A percentile compares a stretch with the other conserved stretches of the same genome.
Conservation (phyloP, 805 yeast species). For the Yamadazyma kitorensis region DNA sequence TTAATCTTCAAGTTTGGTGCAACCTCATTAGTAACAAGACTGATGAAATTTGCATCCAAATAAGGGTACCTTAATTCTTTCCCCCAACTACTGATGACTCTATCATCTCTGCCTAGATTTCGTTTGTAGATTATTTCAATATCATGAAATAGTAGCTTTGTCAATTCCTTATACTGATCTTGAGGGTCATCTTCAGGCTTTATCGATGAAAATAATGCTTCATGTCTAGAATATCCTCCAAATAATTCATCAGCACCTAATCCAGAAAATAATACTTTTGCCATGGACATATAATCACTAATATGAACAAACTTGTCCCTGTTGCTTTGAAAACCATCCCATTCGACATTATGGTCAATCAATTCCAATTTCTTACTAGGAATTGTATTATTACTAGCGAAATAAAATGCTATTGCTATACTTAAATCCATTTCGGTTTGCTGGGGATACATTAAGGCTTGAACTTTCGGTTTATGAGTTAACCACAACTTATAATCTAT, state of each 20-base stretch:
- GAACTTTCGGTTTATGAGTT: constrained; percentile 48
- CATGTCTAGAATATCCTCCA: constrained; percentile 93
- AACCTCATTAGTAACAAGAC: constrained; percentile 42
- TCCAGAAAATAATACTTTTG: constrained; percentile 82
- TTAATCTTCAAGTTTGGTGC: constrained; percentile 47
- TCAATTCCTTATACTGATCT: constrained; percentile 39
- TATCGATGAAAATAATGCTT: constrained; percentile 40
- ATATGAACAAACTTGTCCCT: constrained; percentile 6
- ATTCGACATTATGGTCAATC: constrained; percentile 14
- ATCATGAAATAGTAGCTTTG: constrained; percentile 64
- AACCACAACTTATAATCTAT: constrained; percentile 69
- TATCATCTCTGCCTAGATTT: constrained; percentile 88
- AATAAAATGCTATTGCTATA: constrained; percentile 92
- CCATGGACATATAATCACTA: constrained; percentile 42
- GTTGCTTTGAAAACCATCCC: constrained; percentile 17
- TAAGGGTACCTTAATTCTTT: constrained; percentile 89
- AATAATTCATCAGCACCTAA: constrained; percentile 96
- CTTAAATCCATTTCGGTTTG: constrained; percentile 93
- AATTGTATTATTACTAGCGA: constrained; percentile 64
- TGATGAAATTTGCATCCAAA: constrained; percentile 61
- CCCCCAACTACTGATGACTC: constrained; percentile 83
- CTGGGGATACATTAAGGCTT: constrained; percentile 73
- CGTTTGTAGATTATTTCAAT: constrained; percentile 71
- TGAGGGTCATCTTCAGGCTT: constrained; percentile 14
- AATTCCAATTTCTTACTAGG: constrained; percentile 10